Percentiles rank a stretch among this genome's conserved stretches.
These are phyloP conservation scores for Calonectria henricotiae DNA, from an alignment of 2,329 filamentous ascomycete genomes.

Conservation along the genomic window DNA sequence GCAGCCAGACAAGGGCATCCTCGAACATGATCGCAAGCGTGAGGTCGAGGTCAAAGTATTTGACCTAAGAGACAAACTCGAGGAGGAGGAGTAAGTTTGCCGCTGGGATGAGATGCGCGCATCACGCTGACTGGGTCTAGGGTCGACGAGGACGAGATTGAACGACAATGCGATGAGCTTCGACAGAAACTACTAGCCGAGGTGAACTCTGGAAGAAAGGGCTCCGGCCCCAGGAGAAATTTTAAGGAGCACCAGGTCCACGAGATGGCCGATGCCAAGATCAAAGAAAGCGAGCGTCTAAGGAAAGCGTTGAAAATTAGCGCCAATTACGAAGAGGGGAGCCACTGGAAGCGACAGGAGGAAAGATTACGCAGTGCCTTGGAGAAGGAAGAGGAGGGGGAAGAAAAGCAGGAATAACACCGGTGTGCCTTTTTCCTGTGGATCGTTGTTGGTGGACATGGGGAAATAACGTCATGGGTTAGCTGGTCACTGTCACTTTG, in stretches of 20 bases:
- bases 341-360: constrained; percentile 89
- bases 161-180: constrained; percentile 69
- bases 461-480: too few species aligned
- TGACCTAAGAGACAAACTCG: constrained; percentile 90
- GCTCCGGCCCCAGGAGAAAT: constrained; percentile 62
- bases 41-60: constrained; percentile 95
- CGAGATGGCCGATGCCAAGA: constrained; percentile 96
- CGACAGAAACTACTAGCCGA: constrained; percentile 62
- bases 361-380: constrained; percentile 71
- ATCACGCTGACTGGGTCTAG: constrained; percentile 60
- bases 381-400: constrained; percentile 59
- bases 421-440: background rate
- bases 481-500: too few species aligned
- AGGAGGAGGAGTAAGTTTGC: constrained; percentile 82
- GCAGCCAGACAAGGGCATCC: constrained; percentile 91
- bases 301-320: constrained; percentile 90
- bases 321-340: constrained; percentile 87
- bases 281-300: constrained; percentile 92
- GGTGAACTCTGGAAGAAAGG: constrained; percentile 56
- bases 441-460: too few species aligned
- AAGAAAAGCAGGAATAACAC: constrained; percentile 43
- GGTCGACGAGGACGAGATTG: constrained; percentile 92
- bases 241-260: constrained; percentile 96
- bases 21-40: constrained; percentile 94
- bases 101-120: background rate